Conservation (phyloP, 129 eudicot species). For the Flaveria trinervia region DNA sequence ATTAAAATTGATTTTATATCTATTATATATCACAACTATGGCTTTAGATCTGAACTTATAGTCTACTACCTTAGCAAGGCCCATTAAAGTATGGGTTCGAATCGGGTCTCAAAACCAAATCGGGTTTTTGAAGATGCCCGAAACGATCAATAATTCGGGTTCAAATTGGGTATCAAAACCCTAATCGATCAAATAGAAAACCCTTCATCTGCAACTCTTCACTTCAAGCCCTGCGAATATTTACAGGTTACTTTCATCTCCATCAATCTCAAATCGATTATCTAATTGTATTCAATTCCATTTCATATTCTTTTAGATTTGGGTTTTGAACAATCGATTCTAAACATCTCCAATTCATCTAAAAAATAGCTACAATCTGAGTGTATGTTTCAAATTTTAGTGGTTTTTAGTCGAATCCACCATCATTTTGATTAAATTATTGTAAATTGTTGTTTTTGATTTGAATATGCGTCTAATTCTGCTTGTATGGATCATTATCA, state of each 20-base stretch:
- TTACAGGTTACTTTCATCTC: conserved; percentile 14
- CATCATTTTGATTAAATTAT: not conserved
- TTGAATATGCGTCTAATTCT: not conserved
- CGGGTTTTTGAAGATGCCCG: not conserved
- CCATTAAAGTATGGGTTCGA: not conserved
- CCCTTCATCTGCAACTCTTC: not conserved
- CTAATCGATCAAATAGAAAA: not conserved
- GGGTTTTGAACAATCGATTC: not conserved
- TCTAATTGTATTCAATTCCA: not conserved
- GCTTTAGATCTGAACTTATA: not conserved
- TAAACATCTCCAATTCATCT: not conserved
- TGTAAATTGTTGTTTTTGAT: too few species aligned
- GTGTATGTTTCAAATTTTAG: too few species aligned
- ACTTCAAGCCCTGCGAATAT: not conserved
- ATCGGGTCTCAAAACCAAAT: not conserved
- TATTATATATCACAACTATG: not conserved
- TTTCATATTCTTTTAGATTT: not conserved
- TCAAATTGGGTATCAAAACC: conserved; percentile 18
- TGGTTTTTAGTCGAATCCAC: not conserved
- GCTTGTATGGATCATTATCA: not conserved
- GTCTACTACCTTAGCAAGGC: not conserved
- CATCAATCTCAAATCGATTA: not conserved
- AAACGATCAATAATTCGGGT: not conserved
- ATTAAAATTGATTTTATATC: too few species aligned
- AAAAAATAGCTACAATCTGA: too few species aligned